Conservation (phyloP, 2,329 filamentous ascomycete genomes). For the Nigrospora oryzae region DNA sequence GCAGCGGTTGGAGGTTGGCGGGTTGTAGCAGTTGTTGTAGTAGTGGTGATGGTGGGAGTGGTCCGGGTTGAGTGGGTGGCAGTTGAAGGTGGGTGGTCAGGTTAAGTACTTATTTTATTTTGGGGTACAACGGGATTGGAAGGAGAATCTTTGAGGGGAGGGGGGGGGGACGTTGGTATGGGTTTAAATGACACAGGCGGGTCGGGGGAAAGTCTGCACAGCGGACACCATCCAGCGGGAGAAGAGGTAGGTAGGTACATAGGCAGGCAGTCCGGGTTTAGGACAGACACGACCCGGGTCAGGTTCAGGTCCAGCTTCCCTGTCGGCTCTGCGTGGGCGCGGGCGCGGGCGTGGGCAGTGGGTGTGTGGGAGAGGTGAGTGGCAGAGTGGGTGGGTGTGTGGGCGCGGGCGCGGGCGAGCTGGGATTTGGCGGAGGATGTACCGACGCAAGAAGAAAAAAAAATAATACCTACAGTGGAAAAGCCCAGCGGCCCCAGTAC, state of each 20-base stretch:
- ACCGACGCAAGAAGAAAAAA: neutral
- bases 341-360: neutral
- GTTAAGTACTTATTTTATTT: conserved; percentile 6
- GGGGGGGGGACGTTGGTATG: conserved; percentile 22
- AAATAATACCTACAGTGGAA: conserved; percentile 1
- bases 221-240: neutral
- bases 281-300: neutral
- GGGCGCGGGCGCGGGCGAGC: too few species aligned
- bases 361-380: neutral
- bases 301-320: neutral
- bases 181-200: conserved; percentile 24
- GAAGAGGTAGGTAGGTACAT: neutral
- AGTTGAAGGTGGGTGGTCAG: neutral
- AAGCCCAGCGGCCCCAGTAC: conserved; percentile 1
- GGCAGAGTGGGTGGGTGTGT: too few species aligned
- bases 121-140: conserved; percentile 17
- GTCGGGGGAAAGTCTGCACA: conserved; percentile 15
- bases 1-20: neutral
- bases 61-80: neutral
- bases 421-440: neutral
- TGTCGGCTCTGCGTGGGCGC: neutral
- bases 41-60: neutral
- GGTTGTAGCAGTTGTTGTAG: neutral
- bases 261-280: too few species aligned
- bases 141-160: conserved; percentile 19